phyloP scores from a whole-genome alignment of 2,329 filamentous ascomycete genomes.

The Magnaporthiopsis incrustans region DNA sequence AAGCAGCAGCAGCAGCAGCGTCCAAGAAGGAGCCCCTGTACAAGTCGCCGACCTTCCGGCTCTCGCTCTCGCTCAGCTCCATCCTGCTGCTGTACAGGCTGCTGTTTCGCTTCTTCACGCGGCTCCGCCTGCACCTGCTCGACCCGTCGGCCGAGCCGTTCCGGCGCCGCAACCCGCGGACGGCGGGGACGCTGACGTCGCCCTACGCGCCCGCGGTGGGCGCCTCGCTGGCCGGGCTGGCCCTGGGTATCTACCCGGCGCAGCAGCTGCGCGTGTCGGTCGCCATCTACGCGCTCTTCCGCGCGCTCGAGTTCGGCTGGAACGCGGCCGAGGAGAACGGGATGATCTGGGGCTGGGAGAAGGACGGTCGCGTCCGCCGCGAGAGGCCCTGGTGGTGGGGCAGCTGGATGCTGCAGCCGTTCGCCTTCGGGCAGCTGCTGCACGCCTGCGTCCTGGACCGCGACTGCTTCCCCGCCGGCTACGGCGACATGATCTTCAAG shows the following conservation, averaged over 20 bases:
- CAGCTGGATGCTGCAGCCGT: slow-evolving; percentile 72
- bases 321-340: slow-evolving; percentile 73
- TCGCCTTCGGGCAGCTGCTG: slow-evolving; percentile 68
- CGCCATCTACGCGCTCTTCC: slow-evolving; percentile 72
- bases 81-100: slow-evolving; percentile 80
- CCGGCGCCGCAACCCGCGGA: slow-evolving; percentile 70
- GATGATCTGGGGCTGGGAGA: slow-evolving; percentile 53
- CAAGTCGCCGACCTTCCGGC: slow-evolving; percentile 62
- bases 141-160: slow-evolving; percentile 76
- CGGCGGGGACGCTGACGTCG: slow-evolving; percentile 69
- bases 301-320: slow-evolving; percentile 79
- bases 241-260: slow-evolving; percentile 66
- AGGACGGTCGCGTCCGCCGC: slow-evolving; percentile 31
- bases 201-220: slow-evolving; percentile 82
- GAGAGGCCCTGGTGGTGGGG: slow-evolving; percentile 75
- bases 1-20: slow-evolving; percentile 13
- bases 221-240: slow-evolving; percentile 76
- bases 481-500: slow-evolving; percentile 51
- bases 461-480: slow-evolving; percentile 56
- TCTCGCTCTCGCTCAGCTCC: slow-evolving; percentile 75
- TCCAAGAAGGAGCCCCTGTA: slow-evolving; percentile 44
- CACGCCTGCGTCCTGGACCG: slow-evolving; percentile 71
- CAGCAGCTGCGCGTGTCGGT: slow-evolving; percentile 64
- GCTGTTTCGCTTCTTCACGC: slow-evolving; percentile 80
- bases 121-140: slow-evolving; percentile 70